Conservation (phyloP, 805 yeast species). For the Yamadazyma scolyti region DNA sequence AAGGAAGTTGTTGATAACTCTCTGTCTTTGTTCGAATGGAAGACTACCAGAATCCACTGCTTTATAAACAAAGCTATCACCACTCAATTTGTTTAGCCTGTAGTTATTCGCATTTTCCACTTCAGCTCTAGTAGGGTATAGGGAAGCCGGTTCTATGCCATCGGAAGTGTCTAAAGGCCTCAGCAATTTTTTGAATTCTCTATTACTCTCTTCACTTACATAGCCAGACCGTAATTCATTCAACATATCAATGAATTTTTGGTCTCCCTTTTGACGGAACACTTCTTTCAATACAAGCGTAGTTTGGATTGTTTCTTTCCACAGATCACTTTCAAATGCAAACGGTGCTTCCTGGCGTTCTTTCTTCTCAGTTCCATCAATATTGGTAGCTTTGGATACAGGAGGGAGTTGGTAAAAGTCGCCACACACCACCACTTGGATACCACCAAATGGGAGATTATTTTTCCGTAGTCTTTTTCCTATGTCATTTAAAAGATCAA, state of each 20-base stretch:
- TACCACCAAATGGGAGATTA: constrained; percentile 70
- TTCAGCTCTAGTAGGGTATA: constrained; percentile 70
- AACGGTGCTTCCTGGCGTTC: constrained; percentile 31
- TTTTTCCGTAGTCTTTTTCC: constrained; percentile 49
- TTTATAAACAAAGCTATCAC: constrained; percentile 38
- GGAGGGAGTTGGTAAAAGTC: constrained; percentile 86
- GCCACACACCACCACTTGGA: constrained; percentile 73
- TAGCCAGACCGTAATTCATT: constrained; percentile 69
- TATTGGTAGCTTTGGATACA: constrained; percentile 38
- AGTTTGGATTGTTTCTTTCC: constrained; percentile 55
- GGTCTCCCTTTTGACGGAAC: constrained; percentile 75
- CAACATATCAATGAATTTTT: constrained; percentile 65
- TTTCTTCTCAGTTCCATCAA: constrained; percentile 20
- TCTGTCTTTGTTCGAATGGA: constrained; percentile 40
- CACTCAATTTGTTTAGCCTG: constrained; percentile 45
- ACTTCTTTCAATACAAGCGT: constrained; percentile 62
- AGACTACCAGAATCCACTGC: constrained; percentile 56
- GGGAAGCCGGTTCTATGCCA: constrained; percentile 69
- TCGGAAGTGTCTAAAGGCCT: constrained; percentile 49
- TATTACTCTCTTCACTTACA: constrained; percentile 44
- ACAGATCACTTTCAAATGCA: constrained; percentile 63
- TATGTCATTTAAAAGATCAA: constrained; percentile 60
- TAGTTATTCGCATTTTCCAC: constrained; percentile 62
- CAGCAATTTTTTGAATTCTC: constrained; percentile 48
- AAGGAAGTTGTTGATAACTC: constrained; percentile 52